Evolutionary conservation across 495 filamentous ascomycete species (phyloP).

Genomic region (Cercophora samala): DNA sequence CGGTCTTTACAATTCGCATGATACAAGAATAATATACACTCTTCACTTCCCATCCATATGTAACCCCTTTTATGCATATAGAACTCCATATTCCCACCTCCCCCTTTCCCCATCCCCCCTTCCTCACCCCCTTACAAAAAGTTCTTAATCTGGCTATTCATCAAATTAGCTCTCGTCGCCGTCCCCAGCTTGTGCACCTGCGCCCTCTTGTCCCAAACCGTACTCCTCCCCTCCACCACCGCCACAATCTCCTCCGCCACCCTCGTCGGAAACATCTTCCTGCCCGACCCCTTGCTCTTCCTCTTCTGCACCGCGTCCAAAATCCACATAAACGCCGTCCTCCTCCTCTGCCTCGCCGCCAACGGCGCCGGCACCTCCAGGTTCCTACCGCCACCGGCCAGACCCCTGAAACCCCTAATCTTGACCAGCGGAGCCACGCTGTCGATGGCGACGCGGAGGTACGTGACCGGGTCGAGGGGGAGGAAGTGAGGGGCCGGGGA

Average conservation of each 20-base stretch:
- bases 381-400: conserved; percentile 79
- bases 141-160: conserved; percentile 18
- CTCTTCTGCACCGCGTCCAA: conserved; percentile 73
- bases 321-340: conserved; percentile 82
- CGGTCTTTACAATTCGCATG: background rate
- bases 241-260: conserved; percentile 84
- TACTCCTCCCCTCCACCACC: conserved; percentile 80
- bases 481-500: conserved; percentile 69
- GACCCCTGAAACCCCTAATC: conserved; percentile 68
- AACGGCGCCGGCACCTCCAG: conserved; percentile 82
- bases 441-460: conserved; percentile 87
- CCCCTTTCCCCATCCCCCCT: conserved; percentile 1
- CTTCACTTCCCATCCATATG: background rate
- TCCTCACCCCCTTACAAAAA: conserved; percentile 14
- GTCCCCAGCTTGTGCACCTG: conserved; percentile 72
- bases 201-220: conserved; percentile 75
- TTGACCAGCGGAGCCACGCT: conserved; percentile 88
- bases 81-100: background rate
- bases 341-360: conserved; percentile 65
- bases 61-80: background rate
- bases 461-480: conserved; percentile 71
- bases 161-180: conserved; percentile 68
- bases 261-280: conserved; percentile 63
- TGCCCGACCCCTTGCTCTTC: conserved; percentile 59
- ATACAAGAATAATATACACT: conserved; percentile 1